Percentiles rank a stretch among this genome's conserved stretches.
Conservation (phyloP, 305 asterid species). For the Euphrasia arctica region DNA sequence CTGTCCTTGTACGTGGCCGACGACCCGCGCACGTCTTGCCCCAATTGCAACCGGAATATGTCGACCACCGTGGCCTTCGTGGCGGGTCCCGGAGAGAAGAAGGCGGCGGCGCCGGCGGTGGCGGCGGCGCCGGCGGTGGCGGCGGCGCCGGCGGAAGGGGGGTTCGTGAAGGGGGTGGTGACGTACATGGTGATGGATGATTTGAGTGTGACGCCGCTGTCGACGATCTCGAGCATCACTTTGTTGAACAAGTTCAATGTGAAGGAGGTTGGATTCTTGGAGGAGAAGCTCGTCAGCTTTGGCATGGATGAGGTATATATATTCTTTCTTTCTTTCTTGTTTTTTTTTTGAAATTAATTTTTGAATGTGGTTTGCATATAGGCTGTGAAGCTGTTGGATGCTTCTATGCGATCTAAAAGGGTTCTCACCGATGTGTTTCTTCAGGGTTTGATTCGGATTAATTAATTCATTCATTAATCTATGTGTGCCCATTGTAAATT, state of each 20-base stretch:
- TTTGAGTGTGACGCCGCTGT: conserved; percentile 40
- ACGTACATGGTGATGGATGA: conserved; percentile 49
- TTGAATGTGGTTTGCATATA: background rate
- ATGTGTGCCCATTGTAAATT: too few relatives aligned
- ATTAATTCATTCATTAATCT: too few relatives aligned
- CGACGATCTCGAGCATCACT: conserved; percentile 35
- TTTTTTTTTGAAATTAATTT: too few relatives aligned
- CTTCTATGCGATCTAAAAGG: background rate
- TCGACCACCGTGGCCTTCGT: background rate
- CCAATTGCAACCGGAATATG: background rate
- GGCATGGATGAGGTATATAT: conserved; percentile 22
- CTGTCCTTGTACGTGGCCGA: background rate
- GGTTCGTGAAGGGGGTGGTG: conserved; percentile 40
- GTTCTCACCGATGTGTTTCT: conserved; percentile 5
- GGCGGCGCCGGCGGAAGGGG: conserved; percentile 16
- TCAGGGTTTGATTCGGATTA: background rate
- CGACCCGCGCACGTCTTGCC: conserved; percentile 13
- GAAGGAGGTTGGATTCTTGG: conserved; percentile 31
- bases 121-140: background rate
- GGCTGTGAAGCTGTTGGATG: conserved; percentile 19
- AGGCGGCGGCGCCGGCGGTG: background rate
- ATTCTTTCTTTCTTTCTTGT: background rate
- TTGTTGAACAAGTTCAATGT: conserved; percentile 31
- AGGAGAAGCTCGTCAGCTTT: conserved; percentile 34
- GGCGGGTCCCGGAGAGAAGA: background rate